A percentile compares a stretch with the other conserved stretches of the same genome.
These are phyloP conservation scores for Dalbergia cochinchinensis DNA, from an alignment of 306 rosid genomes.

Conservation along the genomic window DNA sequence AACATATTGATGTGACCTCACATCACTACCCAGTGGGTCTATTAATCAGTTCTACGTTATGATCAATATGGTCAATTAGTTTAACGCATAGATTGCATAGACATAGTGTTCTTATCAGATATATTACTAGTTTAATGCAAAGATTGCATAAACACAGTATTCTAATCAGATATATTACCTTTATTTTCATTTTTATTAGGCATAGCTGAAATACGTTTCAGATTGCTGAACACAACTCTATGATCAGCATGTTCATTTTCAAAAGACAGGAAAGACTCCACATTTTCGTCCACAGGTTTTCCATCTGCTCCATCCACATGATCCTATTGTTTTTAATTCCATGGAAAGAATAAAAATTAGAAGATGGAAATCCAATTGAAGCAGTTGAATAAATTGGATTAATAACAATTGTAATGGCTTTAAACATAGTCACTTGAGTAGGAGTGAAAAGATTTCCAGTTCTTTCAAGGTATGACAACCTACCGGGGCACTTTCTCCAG, in stretches of 20 bases:
- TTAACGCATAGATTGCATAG: background rate
- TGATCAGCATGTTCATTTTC: slow-evolving; percentile 54
- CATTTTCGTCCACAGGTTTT: slow-evolving; percentile 44
- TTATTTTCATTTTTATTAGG: slow-evolving; percentile 34
- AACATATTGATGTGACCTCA: background rate
- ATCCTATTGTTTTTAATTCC: slow-evolving; percentile 51
- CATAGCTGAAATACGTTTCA: slow-evolving; percentile 46
- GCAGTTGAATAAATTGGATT: slow-evolving; percentile 29
- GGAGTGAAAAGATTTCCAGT: slow-evolving; percentile 20
- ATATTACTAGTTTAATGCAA: too few relatives aligned
- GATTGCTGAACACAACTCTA: slow-evolving; percentile 46
- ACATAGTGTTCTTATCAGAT: too few relatives aligned
- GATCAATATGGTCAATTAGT: background rate
- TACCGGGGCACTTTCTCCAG: slow-evolving; percentile 49
- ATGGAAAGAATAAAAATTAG: slow-evolving; percentile 37
- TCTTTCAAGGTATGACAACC: slow-evolving; percentile 38
- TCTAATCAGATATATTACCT: slow-evolving; percentile 48
- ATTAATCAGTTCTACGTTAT: slow-evolving; percentile 18
- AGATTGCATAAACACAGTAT: background rate
- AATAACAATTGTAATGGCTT: slow-evolving; percentile 13
- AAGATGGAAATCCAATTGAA: slow-evolving; percentile 33
- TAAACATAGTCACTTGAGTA: slow-evolving; percentile 15
- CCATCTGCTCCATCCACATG: slow-evolving; percentile 31
- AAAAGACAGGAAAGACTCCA: slow-evolving; percentile 53
- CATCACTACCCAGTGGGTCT: background rate